These are phyloP conservation scores for Laetiporus sulphureus DNA, from an alignment of 1,284 basidiomycete species.

Conservation along the genomic window DNA sequence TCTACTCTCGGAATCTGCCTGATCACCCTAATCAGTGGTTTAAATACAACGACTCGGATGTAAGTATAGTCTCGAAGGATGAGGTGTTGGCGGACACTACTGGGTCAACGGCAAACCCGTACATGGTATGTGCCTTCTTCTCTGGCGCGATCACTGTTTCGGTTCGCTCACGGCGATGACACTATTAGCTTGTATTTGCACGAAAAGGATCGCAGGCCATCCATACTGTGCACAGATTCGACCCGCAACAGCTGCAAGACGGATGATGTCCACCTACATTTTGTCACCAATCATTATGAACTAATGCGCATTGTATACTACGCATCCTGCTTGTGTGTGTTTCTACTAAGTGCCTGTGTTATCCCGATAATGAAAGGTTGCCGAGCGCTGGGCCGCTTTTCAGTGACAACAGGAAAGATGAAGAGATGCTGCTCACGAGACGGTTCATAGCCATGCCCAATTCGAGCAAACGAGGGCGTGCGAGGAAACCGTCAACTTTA, in stretches of 20 bases:
- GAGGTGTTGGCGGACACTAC: constrained; percentile 79
- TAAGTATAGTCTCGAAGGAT: constrained; percentile 65
- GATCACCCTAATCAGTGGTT: constrained; percentile 79
- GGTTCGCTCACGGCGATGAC: no score
- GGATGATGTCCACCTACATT: constrained; percentile 2
- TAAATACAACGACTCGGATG: constrained; percentile 91
- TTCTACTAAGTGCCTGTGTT: no score
- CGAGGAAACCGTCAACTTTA: constrained; percentile 16
- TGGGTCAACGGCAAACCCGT: constrained; percentile 76
- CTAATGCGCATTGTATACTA: no score
- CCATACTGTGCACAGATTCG: constrained; percentile 68
- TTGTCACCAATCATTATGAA: no score
- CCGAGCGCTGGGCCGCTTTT: no score
- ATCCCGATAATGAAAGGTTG: background rate
- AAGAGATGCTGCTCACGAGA: constrained; percentile 9
- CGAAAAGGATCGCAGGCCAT: constrained; percentile 68
- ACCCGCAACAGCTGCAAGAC: constrained; percentile 18
- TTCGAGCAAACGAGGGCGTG: constrained; percentile 14
- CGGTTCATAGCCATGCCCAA: constrained; percentile 20
- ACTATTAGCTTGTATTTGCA: constrained; percentile 70
- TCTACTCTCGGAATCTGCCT: constrained; percentile 80
- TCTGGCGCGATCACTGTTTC: constrained; percentile 1
- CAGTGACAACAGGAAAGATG: background rate
- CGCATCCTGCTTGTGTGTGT: no score
- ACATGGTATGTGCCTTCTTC: constrained; percentile 49